Conservation (phyloP, 1,284 basidiomycete species). For the Boletellus dicymbophilus region DNA sequence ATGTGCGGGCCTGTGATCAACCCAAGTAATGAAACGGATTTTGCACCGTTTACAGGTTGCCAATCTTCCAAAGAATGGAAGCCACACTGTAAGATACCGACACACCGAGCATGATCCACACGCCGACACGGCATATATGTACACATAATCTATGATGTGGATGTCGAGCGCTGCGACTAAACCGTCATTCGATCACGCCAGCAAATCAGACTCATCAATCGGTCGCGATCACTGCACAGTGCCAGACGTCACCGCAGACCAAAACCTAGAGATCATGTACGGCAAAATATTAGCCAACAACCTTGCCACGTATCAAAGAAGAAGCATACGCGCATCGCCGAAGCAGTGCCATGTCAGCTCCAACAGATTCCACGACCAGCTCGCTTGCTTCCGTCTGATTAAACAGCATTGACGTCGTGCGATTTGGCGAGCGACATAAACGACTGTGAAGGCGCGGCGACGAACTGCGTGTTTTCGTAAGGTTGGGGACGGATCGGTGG, state of each 20-base stretch:
- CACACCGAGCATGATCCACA: too few relatives aligned
- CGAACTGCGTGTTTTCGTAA: constrained; percentile 22
- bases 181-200: too few relatives aligned
- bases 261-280: neutral
- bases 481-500: constrained; percentile 2
- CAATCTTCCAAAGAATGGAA: too few relatives aligned
- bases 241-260: neutral
- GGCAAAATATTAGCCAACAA: neutral
- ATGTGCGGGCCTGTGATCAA: too few relatives aligned
- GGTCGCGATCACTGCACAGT: neutral
- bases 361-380: constrained; percentile 12
- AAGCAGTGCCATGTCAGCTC: constrained; percentile 10
- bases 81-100: too few relatives aligned
- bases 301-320: too few relatives aligned
- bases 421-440: constrained; percentile 24
- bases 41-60: too few relatives aligned
- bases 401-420: constrained; percentile 29
- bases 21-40: too few relatives aligned
- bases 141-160: too few relatives aligned
- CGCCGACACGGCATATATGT: too few relatives aligned
- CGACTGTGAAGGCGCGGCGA: constrained; percentile 24
- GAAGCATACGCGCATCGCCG: constrained; percentile 27
- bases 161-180: too few relatives aligned
- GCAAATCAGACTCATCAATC: too few relatives aligned
- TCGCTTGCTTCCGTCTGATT: constrained; percentile 17